Base-by-base conservation (phyloP, 352 stramenopile genomes). In the Phytophthora megakarya region DNA sequence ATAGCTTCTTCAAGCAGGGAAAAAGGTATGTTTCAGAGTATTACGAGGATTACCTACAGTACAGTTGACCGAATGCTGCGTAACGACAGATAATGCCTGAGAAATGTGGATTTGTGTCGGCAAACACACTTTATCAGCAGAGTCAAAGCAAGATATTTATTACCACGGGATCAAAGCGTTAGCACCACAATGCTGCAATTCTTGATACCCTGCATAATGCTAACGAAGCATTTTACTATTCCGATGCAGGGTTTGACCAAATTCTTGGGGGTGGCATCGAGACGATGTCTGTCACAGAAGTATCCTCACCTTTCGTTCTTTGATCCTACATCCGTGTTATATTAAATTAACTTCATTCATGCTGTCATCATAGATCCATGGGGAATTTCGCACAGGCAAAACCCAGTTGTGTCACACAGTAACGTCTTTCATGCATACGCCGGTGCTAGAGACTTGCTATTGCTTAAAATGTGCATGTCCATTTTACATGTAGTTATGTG, bases 351-450 rank as follows among this genome's bases (percentile, higher is more conserved):
- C n/a, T n/a, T n/a, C n/a, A n/a, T n/a, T n/a, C n/a, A 35, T 56
- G 44, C 26, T 12, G 13, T 23, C n/a, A 21, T 1, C 49, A 10
- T 25, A 97, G 88, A 77, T 97, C 53, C 93, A 95, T 50, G 91
- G 94, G 16, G 94, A 98, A 62, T 98, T 98, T 63, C 78, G 95
- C 16, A 98, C 95, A n/a, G 95, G 95, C 19, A 98, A 98, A 69
- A 98, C 95, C 1, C 95, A 98, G 62, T 74, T 98, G 16, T 95
- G 88, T 37, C 94, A 98, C 68, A 98, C 95, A 35, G 84, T 91
- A 81, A 26, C 19, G n/a, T 0, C 16, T 12, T 40, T 15, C 13
- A 12, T 6, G 21, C 45, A 33, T n/a, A 26, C 11, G 32, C 9
- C 19, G 37, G 8, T 25, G 3, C 5, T 35, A 37, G 28, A 12